phyloP scores from a whole-genome alignment of 2,329 filamentous ascomycete genomes.

The Daldinia sp. region DNA sequence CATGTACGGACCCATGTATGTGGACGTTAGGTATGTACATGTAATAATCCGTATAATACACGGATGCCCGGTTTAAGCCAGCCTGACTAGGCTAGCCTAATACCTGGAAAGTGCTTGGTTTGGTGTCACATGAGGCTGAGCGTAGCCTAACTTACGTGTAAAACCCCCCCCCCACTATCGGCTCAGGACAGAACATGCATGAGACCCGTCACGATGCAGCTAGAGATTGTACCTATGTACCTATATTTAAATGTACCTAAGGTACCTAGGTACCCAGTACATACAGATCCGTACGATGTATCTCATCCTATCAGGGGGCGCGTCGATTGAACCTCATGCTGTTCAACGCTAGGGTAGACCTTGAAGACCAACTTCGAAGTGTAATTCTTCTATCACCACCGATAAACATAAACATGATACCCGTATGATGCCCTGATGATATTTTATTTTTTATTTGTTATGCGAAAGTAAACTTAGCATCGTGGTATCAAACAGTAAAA shows the following conservation, averaged over 20 bases:
- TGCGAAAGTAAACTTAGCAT: slow-evolving; percentile 1
- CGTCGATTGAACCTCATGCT: too few relatives aligned
- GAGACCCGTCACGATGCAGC: not conserved
- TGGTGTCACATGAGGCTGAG: slow-evolving; percentile 6
- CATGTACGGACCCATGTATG: not conserved
- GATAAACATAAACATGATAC: not conserved
- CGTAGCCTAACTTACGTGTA: slow-evolving; percentile 1
- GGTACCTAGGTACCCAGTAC: too few relatives aligned
- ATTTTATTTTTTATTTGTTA: not conserved
- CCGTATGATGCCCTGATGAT: not conserved
- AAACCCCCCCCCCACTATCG: not conserved
- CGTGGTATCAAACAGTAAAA: slow-evolving; percentile 28
- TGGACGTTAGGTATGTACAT: not conserved
- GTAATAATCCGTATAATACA: not conserved
- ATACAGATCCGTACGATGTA: too few relatives aligned
- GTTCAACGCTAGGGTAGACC: not conserved
- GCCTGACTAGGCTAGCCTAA: not conserved
- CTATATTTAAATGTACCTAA: not conserved
- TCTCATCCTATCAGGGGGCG: too few relatives aligned
- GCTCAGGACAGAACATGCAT: slow-evolving; percentile 1
- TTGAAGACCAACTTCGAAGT: not conserved
- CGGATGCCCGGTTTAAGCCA: not conserved
- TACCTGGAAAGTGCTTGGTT: not conserved
- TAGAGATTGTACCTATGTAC: not conserved
- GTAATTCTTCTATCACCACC: not conserved